phyloP scores from a whole-genome alignment of 441 rosid species.

The Erodium moschatum region DNA sequence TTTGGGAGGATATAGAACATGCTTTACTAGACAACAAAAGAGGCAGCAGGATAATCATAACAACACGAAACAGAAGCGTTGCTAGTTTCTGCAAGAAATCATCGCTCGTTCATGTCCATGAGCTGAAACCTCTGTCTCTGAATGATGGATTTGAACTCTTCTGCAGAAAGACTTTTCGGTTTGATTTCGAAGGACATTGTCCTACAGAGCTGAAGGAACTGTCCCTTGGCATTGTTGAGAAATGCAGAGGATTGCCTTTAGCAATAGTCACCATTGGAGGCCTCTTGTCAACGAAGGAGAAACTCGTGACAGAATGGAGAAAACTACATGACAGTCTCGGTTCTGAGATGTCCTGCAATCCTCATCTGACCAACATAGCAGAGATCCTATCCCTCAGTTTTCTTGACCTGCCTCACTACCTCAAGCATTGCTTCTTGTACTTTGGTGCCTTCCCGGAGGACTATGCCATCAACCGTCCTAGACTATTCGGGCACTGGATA shows the following conservation, averaged over 20 bases:
- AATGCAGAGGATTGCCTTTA: slow-evolving; percentile 13
- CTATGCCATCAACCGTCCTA: neutral
- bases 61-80: neutral
- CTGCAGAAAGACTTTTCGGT: neutral
- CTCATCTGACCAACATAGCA: neutral
- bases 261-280: slow-evolving; percentile 12
- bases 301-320: neutral
- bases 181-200: neutral
- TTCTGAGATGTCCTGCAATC: neutral
- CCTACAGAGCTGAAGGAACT: neutral
- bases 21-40: slow-evolving; percentile 6
- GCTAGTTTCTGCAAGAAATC: neutral
- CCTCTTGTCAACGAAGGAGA: slow-evolving; percentile 8
- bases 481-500: slow-evolving; percentile 16
- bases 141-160: slow-evolving; percentile 1
- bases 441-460: slow-evolving; percentile 17
- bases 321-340: neutral
- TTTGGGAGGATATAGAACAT: neutral
- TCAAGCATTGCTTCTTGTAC: neutral
- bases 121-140: neutral
- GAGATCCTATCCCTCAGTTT: slow-evolving; percentile 8
- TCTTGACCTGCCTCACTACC: slow-evolving; percentile 13
- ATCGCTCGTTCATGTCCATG: neutral
- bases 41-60: slow-evolving; percentile 6
- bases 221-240: neutral